Base-by-base conservation (phyloP, 2,329 filamentous ascomycete genomes). In the Colletotrichum lupini region DNA sequence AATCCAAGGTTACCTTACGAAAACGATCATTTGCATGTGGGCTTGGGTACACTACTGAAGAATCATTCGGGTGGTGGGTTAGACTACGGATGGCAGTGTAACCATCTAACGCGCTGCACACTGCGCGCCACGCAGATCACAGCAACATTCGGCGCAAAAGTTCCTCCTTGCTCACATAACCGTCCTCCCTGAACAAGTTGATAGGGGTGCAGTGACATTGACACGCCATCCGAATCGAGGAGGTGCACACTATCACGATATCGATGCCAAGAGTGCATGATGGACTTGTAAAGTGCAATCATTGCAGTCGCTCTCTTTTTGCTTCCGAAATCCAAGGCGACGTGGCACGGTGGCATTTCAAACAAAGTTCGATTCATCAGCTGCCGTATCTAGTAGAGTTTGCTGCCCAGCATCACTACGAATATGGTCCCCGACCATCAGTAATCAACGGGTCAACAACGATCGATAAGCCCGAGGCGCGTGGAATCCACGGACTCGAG, bases 211-310 rank as follows among this genome's bases (percentile, higher is more conserved):
- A 52, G 58, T 64, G 19, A n/a, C 52, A 52, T 59, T 59, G 14
- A 26, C 52, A 68, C 32, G 24, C 32, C n/a, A 64, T 63, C 66
- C 37, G 12, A 53, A 69, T 56, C n/a, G 32, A 69, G 70, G 59
- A 73, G 59, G 66, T 55, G 66, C 11, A 55, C 14, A 55, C 14
- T 28, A 46, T n/a, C 28, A 22, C 53, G 24, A 35, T 26, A 72
- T 35, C 55, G 12, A 8, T 55, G 59, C 70, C 59, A 68, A 69
- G 59, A 1, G 9, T 12, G 7, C 19, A 52, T n/a, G 9, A 35
- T 30, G 30, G 46, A 16, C 30, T 56, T 55, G 6, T 6, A 26
- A 22, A 56, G 16, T 28, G 53, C 28, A 16, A 59, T 62, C 69
- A 37, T 58, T 28, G 53, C 28, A 16, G 55, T 62, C 69, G 37